Percentiles rank a stretch among this genome's conserved stretches.
phyloP scores from a whole-genome alignment of 305 asterid genomes.

The Stenogyne calaminthoides region DNA sequence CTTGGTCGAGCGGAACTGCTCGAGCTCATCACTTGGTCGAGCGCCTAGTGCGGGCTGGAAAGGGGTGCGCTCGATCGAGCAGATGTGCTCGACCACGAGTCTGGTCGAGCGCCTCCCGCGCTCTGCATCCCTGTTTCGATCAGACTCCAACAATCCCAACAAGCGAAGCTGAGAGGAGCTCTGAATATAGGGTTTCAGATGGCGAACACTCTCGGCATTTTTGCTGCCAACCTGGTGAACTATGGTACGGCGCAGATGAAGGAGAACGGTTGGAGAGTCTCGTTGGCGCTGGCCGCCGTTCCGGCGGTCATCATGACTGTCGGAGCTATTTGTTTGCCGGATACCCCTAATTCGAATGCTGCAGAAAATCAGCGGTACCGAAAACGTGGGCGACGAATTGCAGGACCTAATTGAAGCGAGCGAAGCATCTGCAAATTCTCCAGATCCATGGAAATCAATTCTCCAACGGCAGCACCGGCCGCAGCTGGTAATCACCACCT shows the following conservation, averaged over 20 bases:
- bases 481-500: neutral
- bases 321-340: neutral
- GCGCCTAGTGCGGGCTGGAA: too few relatives aligned
- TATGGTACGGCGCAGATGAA: neutral
- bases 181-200: neutral
- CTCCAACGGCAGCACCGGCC: neutral
- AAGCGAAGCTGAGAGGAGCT: neutral
- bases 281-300: neutral
- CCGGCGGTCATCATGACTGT: neutral
- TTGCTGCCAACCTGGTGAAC: neutral
- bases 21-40: too few relatives aligned
- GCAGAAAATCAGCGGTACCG: neutral
- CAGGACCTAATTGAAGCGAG: neutral
- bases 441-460: neutral
- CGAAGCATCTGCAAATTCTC: neutral
- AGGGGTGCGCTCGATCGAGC: too few relatives aligned
- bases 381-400: neutral
- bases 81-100: too few relatives aligned
- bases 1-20: too few relatives aligned
- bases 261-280: neutral
- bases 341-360: neutral
- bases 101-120: too few relatives aligned
- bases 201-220: neutral
- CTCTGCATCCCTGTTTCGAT: too few relatives aligned
- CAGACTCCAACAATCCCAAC: too few relatives aligned